Evolutionary conservation across 345 rosid species (phyloP).

Genomic region (Gossypium raimondii): DNA sequence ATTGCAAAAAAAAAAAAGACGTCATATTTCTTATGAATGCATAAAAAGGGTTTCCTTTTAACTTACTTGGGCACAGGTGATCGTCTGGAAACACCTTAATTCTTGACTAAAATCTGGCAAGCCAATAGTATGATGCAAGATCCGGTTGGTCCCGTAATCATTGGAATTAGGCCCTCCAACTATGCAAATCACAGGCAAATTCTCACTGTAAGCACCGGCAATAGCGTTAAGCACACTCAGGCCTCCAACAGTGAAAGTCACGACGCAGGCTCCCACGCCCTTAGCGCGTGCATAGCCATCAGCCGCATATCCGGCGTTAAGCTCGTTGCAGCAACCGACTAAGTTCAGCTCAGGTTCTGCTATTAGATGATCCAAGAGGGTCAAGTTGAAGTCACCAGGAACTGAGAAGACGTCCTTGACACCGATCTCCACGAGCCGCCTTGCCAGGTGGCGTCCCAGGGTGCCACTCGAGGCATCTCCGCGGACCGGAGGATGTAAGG

Average conservation of each 20-base stretch:
- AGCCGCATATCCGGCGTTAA: conserved; percentile 77
- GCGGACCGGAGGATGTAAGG: conserved; percentile 16
- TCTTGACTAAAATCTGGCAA: conserved; percentile 68
- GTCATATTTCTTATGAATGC: background rate
- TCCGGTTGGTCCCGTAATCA: conserved; percentile 62
- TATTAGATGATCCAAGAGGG: conserved; percentile 56
- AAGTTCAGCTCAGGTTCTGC: conserved; percentile 54
- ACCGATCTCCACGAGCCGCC: conserved; percentile 69
- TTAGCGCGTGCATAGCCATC: conserved; percentile 66
- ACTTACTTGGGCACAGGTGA: conserved; percentile 59
- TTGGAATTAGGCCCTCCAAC: conserved; percentile 71
- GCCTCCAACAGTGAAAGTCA: conserved; percentile 77
- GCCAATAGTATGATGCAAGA: conserved; percentile 71
- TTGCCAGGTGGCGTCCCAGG: conserved; percentile 53
- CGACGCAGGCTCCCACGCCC: conserved; percentile 70
- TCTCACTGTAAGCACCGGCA: conserved; percentile 75
- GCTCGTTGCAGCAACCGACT: conserved; percentile 76
- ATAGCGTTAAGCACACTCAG: conserved; percentile 64
- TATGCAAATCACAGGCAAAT: conserved; percentile 59
- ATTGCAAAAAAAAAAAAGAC: background rate
- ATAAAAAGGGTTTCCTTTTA: background rate
- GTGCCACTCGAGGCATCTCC: conserved; percentile 32
- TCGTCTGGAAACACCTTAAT: conserved; percentile 54
- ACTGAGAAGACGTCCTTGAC: conserved; percentile 65
- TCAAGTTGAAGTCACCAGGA: conserved; percentile 67